Conservation (phyloP, 176 grass and related monocot species). For the maize (Zea mays) region Zm-B73-REFERENCE-NAM-5.0 NC_050100.1:36416001-36416500, state of each 20-base stretch:
- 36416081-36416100: neutral
- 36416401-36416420: neutral
- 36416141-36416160: neutral
- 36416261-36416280: neutral
- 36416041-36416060: too few relatives aligned
- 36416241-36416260: neutral
- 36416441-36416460: neutral
- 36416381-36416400: neutral
- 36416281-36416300: neutral
- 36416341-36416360: slow-evolving; percentile 13
- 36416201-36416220: neutral
- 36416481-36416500: neutral
- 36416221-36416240: neutral
- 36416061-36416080: too few relatives aligned
- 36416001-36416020: too few relatives aligned
- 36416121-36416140: neutral
- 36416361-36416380: neutral
- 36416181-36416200: neutral
- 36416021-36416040: too few relatives aligned
- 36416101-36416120: neutral
- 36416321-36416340: neutral
- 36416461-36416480: neutral
- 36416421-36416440: neutral
- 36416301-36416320: slow-evolving; percentile 9
- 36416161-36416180: neutral